Base-by-base conservation (phyloP, 257 asterid genomes). In the Ehretia macrophylla region DNA sequence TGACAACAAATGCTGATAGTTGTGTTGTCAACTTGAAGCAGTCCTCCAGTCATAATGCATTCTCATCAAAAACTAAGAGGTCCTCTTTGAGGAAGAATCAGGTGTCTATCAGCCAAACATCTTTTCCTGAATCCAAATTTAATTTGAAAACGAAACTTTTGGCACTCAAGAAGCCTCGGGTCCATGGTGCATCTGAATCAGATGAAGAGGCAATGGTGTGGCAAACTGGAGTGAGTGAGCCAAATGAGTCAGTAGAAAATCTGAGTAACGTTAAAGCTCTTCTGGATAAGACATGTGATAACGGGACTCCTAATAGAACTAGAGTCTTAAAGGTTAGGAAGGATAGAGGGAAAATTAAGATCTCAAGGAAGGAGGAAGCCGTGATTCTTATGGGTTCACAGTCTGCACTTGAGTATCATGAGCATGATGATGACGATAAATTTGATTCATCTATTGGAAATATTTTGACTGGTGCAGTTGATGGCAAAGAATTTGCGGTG, bases 1-100 rank as follows among this genome's bases (percentile, higher is more conserved):
- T 62, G 27, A 40, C 22, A 16, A 55, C 56, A 14, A 66, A 60
- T 32, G 69, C 66, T 9, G 68, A 53, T 44, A 62, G 76, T 58
- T 66, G 66, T 19, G 66, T 51, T 65, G 21, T 60, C 61, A 58
- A 68, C 51, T 69, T 76, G 68, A 75, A 59, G 65, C 16, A 11
- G 55, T 60, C 80, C 49, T 20, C 47, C 32, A 42, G 49, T 63
- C 60, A 67, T 18, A 82, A 46, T 68, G 76, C 69, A 38, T 52
- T 69, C 56, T 48, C 73, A 46, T 63, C 88, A 37, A 70, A 69
- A 58, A 58, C 72, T 22, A 81, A 68, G 73, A 88, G 60, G 64
- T 75, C 76, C 59, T 67, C 95, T 58, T 71, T 71, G 80, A 68
- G 75, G 71, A 86, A 83, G 54, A 75, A 73, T 22, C 70, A 70